Base-by-base conservation (phyloP, 2,329 filamentous ascomycete species). In the Calonectria crousiana region DNA sequence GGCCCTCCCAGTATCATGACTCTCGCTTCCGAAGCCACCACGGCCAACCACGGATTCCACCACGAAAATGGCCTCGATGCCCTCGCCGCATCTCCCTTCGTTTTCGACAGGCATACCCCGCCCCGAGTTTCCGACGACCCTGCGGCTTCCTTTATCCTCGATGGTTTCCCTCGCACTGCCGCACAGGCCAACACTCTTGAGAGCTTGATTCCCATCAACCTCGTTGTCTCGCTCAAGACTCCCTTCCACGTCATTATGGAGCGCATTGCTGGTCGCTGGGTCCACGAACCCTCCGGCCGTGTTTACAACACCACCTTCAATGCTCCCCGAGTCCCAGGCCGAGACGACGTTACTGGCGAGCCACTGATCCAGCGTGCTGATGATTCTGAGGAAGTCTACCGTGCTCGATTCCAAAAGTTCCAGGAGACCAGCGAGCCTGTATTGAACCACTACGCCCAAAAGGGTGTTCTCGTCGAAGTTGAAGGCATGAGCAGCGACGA, bases 221-320 rank as follows among this genome's bases (percentile, higher is more conserved):
- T 98, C 75, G 97, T 95, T 64, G 93, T 98, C 73, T 95, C 94
- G 70, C 89, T 98, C 79, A 90, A 93, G 82, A 98, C 96, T 0
- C 97, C 97, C 0, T 91, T 94, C 41, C 91, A 93, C 11, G 95
- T 98, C 74, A 95, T 99, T 74, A 90, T 98, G 77, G 92, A 95
- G 79, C 94, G 97, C 70, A 98, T 99, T 79, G 92, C 94, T 53
- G 95, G 95, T 67, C 93, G 97, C 72, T 98, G 96, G 96, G 93
- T 98, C 51, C 97, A 99, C 85, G 94, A 94, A 81, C 92, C 95
- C 0, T 98, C 95, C 0, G 97, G 97, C 1, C 91, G 97, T 34
- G 94, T 98, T 20, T 99, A 99, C 88, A 99, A 99, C 84, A 97
- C 95, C 3, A 93, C 93, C 0, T 99, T 98, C 88, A 95, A 98